These are phyloP conservation scores for Sparassis latifolia DNA, from an alignment of 1,284 basidiomycete species.

Conservation along the genomic window DNA sequence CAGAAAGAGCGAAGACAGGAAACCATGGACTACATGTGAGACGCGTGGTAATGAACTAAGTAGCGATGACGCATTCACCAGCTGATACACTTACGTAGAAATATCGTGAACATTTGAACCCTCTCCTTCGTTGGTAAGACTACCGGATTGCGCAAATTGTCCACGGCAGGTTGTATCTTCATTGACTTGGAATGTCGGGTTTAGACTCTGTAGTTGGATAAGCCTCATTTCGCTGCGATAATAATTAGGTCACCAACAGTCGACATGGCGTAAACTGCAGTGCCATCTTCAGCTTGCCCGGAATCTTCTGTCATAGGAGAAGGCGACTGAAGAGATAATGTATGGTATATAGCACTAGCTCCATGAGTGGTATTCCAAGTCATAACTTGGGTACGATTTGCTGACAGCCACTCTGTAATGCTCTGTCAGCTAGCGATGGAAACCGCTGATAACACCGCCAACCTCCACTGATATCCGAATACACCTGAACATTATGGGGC, in stretches of 20 bases:
- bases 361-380: constrained; percentile 10
- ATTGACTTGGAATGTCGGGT: constrained; percentile 14
- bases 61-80: too few relatives aligned
- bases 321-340: constrained; percentile 12
- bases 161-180: constrained; percentile 2
- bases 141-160: constrained; percentile 10
- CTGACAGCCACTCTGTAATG: constrained; percentile 19
- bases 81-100: too few relatives aligned
- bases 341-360: constrained; percentile 11
- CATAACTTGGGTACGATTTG: constrained; percentile 7
- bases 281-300: constrained; percentile 18
- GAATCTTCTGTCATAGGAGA: constrained; percentile 9
- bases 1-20: constrained; percentile 15
- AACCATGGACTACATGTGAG: neutral
- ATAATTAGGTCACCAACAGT: constrained; percentile 5
- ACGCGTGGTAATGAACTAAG: too few relatives aligned
- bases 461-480: constrained; percentile 18
- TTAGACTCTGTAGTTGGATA: constrained; percentile 2
- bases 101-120: too few relatives aligned
- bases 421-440: constrained; percentile 4
- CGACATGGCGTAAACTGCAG: constrained; percentile 16
- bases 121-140: constrained; percentile 6
- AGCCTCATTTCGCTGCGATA: neutral
- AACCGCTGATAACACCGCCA: neutral
- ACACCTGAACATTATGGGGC: constrained; percentile 6